Conservation (phyloP, 176 grass and related monocot genomes). For the Bonia amplexicaulis region DNA sequence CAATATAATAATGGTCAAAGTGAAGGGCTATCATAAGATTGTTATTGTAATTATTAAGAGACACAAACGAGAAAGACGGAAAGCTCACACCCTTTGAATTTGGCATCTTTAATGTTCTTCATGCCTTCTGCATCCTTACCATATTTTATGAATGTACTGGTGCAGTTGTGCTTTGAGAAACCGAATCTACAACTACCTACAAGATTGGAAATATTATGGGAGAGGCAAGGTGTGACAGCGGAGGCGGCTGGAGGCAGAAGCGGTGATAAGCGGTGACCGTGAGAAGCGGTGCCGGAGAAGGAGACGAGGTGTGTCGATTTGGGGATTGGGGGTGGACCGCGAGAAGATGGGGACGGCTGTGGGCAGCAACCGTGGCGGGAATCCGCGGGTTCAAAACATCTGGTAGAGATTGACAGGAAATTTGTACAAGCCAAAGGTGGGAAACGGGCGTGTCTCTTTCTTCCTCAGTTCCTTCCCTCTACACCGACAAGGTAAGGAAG, state of each 20-base stretch:
- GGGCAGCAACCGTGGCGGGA: too few relatives aligned
- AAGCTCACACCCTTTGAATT: conserved; percentile 60
- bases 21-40: conserved; percentile 43
- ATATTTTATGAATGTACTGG: conserved; percentile 37
- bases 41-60: conserved; percentile 26
- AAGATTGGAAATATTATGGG: conserved; percentile 19
- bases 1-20: conserved; percentile 34
- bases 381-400: too few relatives aligned
- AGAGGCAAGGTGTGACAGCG: too few relatives aligned
- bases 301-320: neutral
- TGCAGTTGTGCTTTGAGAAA: conserved; percentile 23
- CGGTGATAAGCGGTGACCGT: too few relatives aligned
- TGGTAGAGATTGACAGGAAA: neutral
- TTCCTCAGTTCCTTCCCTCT: neutral
- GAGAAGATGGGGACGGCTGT: too few relatives aligned
- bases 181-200: conserved; percentile 19
- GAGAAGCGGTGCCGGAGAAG: neutral
- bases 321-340: too few relatives aligned
- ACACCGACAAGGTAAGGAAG: too few relatives aligned
- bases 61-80: conserved; percentile 15
- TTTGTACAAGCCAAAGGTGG: too few relatives aligned
- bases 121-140: conserved; percentile 48
- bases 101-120: conserved; percentile 47
- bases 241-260: too few relatives aligned
- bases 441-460: neutral